Conservation (phyloP, 192 early-diverging fungal species). For the Coemansia sp. region DNA sequence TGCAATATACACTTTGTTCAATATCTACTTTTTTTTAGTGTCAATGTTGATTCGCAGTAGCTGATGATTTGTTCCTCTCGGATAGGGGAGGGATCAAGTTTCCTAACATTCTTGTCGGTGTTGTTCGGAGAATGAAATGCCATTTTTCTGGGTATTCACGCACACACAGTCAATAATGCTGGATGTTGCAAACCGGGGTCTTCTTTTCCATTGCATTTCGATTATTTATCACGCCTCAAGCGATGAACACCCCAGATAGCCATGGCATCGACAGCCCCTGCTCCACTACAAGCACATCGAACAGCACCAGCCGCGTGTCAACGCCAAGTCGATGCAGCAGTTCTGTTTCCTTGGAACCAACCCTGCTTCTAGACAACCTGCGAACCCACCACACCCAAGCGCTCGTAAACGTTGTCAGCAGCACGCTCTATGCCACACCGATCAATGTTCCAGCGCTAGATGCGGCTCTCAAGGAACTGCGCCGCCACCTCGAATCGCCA, state of each 20-base stretch:
- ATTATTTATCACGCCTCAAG: background rate
- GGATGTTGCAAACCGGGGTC: background rate
- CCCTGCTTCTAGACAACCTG: slow-evolving; percentile 33
- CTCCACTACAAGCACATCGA: background rate
- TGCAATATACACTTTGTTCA: background rate
- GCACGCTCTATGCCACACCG: slow-evolving; percentile 20
- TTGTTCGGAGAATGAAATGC: background rate
- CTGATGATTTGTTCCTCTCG: background rate
- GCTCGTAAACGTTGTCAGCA: slow-evolving; percentile 38
- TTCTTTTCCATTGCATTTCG: background rate
- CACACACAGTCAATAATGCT: background rate
- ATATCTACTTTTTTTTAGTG: background rate
- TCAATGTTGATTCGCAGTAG: background rate
- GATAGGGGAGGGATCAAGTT: background rate
- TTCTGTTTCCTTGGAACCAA: slow-evolving; percentile 15
- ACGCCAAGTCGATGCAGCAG: slow-evolving; percentile 13
- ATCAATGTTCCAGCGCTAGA: slow-evolving; percentile 13
- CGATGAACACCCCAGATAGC: background rate
- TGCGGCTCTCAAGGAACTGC: slow-evolving; percentile 21
- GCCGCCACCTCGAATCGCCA: slow-evolving; percentile 44
- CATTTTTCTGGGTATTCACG: background rate
- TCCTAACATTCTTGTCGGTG: background rate
- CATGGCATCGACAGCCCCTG: background rate
- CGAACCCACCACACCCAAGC: slow-evolving; percentile 38
- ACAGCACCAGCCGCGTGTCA: background rate